These are phyloP conservation scores for Apiospora koreana DNA, from an alignment of 2,329 filamentous ascomycete genomes.

Conservation along the genomic window DNA sequence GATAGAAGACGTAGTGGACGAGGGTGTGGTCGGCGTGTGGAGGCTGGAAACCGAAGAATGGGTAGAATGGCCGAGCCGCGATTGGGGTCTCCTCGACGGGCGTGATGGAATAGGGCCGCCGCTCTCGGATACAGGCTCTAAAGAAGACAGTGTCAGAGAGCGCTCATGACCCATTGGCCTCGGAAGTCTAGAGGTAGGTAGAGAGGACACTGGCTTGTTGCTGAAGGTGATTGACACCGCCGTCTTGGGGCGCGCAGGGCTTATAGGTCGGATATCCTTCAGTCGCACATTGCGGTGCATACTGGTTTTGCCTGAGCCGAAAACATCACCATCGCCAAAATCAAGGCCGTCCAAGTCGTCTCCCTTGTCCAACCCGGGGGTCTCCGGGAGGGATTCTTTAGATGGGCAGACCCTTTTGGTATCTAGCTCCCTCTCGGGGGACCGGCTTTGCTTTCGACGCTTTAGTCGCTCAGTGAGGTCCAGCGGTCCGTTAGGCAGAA, in stretches of 20 bases:
- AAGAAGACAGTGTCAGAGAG: conserved; percentile 65
- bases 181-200: conserved; percentile 70
- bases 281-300: conserved; percentile 91
- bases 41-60: conserved; percentile 70
- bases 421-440: conserved; percentile 49
- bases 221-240: conserved; percentile 90
- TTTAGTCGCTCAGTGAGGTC: conserved; percentile 80
- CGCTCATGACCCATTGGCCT: conserved; percentile 72
- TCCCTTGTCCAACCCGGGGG: conserved; percentile 51
- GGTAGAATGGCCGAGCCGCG: conserved; percentile 65
- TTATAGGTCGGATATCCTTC: conserved; percentile 69
- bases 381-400: conserved; percentile 19
- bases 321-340: conserved; percentile 78
- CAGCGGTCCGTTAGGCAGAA: conserved; percentile 80
- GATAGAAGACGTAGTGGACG: conserved; percentile 52
- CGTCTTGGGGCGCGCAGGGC: conserved; percentile 70
- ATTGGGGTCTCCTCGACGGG: conserved; percentile 62
- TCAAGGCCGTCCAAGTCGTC: conserved; percentile 88
- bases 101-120: conserved; percentile 67
- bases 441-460: conserved; percentile 64
- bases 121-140: conserved; percentile 93
- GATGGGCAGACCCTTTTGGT: conserved; percentile 28
- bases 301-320: conserved; percentile 78
- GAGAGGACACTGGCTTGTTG: conserved; percentile 62
- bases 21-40: conserved; percentile 56